phyloP scores from a whole-genome alignment of 73 alveolate genomes.

The Breviolum minutum region DNA sequence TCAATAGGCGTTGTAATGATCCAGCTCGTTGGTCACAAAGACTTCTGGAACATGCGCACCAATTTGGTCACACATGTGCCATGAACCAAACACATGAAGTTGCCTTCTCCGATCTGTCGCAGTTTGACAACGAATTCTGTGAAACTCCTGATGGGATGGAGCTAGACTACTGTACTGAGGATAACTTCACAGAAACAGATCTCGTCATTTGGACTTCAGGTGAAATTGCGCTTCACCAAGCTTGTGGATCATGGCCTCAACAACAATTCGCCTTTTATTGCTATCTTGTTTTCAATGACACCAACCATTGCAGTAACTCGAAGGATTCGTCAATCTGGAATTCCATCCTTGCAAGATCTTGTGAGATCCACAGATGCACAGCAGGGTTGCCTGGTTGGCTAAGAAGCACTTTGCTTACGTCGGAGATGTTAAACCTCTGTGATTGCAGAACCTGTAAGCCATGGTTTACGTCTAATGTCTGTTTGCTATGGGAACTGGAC shows the following conservation, averaged over 20 bases:
- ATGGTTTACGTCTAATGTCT: not conserved
- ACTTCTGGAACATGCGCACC: not conserved
- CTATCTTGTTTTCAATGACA: not conserved
- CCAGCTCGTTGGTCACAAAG: constrained; percentile 25
- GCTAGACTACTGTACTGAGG: not conserved
- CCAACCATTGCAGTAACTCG: not conserved
- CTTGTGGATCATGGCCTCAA: constrained; percentile 26
- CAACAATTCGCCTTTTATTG: not conserved
- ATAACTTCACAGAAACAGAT: not conserved
- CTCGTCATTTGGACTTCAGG: constrained; percentile 6
- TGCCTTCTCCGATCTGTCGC: not conserved
- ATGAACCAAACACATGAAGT: not conserved
- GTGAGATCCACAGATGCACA: not conserved
- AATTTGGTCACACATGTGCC: not conserved
- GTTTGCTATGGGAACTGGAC: constrained; percentile 11
- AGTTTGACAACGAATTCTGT: not conserved
- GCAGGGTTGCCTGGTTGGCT: constrained; percentile 11
- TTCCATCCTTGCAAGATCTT: not conserved
- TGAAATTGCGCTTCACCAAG: not conserved
- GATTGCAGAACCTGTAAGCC: constrained; percentile 15
- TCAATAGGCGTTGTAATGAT: constrained; percentile 10
- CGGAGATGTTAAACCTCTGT: not conserved
- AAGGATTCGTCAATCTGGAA: not conserved
- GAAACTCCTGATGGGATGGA: not conserved
- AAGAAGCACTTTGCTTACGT: not conserved